Evolutionary conservation across 495 filamentous ascomycete genomes (phyloP).

Genomic region (Trichoderma parareesei): DNA sequence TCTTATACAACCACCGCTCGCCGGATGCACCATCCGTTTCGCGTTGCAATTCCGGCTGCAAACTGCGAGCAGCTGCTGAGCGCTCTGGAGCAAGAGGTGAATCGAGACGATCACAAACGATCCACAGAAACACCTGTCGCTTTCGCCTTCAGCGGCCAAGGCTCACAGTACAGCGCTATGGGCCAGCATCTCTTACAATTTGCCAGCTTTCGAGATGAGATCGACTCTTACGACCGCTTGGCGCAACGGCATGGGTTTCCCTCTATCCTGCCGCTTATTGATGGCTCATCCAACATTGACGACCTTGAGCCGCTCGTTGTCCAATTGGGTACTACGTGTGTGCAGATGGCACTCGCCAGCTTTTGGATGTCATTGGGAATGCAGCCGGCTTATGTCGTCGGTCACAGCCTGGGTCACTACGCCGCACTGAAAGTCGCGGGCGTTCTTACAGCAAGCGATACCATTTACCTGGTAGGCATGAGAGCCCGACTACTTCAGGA

Average conservation of each 20-base stretch:
- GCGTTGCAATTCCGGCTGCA: conserved; percentile 53
- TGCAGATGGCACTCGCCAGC: conserved; percentile 79
- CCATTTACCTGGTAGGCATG: conserved; percentile 70
- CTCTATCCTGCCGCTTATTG: conserved; percentile 58
- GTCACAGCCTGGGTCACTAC: conserved; percentile 84
- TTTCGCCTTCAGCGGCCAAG: conserved; percentile 66
- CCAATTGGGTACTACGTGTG: conserved; percentile 67
- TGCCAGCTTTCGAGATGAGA: conserved; percentile 60
- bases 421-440: conserved; percentile 77
- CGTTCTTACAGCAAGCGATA: conserved; percentile 68
- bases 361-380: conserved; percentile 77
- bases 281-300: conserved; percentile 49
- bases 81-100: conserved; percentile 31
- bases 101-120: conserved; percentile 29
- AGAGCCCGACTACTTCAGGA: conserved; percentile 69
- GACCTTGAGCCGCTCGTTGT: conserved; percentile 65
- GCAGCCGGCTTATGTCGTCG: conserved; percentile 66
- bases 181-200: conserved; percentile 60
- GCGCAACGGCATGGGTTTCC: conserved; percentile 62
- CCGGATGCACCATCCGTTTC: conserved; percentile 72
- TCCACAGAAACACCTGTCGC: conserved; percentile 39
- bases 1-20: conserved; percentile 80
- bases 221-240: conserved; percentile 63
- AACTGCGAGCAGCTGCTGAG: conserved; percentile 22
- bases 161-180: conserved; percentile 57